phyloP scores from a whole-genome alignment of 2,329 filamentous ascomycete genomes.

The Hypoxylon sp. region DNA sequence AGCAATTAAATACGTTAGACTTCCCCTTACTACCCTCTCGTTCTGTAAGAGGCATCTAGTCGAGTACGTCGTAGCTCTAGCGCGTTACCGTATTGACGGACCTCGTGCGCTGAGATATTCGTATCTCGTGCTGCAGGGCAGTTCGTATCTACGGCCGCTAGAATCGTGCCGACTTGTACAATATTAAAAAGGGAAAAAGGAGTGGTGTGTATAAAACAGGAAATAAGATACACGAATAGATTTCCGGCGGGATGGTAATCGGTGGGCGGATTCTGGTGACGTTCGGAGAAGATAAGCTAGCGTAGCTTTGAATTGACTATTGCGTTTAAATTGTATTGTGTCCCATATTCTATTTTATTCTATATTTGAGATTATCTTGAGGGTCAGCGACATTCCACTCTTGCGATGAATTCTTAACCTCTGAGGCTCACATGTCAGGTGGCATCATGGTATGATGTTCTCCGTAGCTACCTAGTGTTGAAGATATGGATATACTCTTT shows the following conservation, averaged over 20 bases:
- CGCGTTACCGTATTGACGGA: slow-evolving; percentile 9
- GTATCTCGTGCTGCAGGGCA: slow-evolving; percentile 31
- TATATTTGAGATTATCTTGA: background rate
- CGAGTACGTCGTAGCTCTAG: slow-evolving; percentile 40
- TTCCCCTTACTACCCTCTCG: slow-evolving; percentile 16
- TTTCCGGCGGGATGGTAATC: slow-evolving; percentile 22
- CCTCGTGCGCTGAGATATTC: slow-evolving; percentile 28
- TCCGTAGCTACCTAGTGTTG: background rate
- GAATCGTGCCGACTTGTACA: slow-evolving; percentile 35
- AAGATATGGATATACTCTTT: background rate
- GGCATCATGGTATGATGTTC: background rate
- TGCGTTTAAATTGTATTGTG: background rate
- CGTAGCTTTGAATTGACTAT: slow-evolving; percentile 29
- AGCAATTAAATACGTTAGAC: slow-evolving; percentile 40
- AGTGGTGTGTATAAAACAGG: slow-evolving; percentile 13
- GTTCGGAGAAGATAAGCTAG: slow-evolving; percentile 23
- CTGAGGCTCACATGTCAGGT: background rate
- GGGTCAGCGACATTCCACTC: background rate
- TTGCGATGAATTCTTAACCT: too few species aligned
- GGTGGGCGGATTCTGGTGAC: background rate
- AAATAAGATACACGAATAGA: slow-evolving; percentile 32
- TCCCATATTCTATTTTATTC: background rate
- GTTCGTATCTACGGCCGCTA: slow-evolving; percentile 5
- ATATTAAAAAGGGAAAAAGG: slow-evolving; percentile 11
- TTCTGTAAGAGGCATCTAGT: slow-evolving; percentile 27